phyloP scores from a whole-genome alignment of 495 filamentous ascomycete species.

The Lasiosphaeris hirsuta region DNA sequence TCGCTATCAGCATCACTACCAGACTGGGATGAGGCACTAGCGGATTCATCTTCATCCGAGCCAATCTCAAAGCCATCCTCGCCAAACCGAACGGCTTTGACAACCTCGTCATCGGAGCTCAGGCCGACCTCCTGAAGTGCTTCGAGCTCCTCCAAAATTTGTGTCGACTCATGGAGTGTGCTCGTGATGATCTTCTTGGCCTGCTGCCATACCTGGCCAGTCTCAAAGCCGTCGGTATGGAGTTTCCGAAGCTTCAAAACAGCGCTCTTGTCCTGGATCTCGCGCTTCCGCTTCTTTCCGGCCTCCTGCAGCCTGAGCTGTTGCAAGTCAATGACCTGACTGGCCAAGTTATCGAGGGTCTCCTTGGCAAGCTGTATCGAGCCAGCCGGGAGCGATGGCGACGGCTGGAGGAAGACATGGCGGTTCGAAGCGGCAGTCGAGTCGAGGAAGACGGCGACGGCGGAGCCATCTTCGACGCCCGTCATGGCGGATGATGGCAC shows the following conservation, averaged over 20 bases:
- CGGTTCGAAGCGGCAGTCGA: constrained; percentile 44
- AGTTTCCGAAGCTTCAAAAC: constrained; percentile 70
- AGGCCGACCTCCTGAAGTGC: constrained; percentile 33
- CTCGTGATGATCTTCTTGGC: constrained; percentile 70
- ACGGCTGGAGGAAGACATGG: constrained; percentile 69
- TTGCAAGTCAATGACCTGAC: constrained; percentile 63
- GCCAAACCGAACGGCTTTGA: constrained; percentile 37
- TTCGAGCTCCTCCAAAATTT: constrained; percentile 49
- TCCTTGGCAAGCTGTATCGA: constrained; percentile 69
- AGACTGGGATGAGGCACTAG: constrained; percentile 16
- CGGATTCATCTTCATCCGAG: constrained; percentile 34
- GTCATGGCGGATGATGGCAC: constrained; percentile 10
- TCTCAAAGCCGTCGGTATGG: constrained; percentile 82
- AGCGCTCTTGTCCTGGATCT: constrained; percentile 33
- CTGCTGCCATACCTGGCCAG: constrained; percentile 92
- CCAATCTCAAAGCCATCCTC: constrained; percentile 48
- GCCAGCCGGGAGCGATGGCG: constrained; percentile 56
- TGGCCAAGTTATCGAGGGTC: constrained; percentile 72
- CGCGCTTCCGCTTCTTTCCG: constrained; percentile 65
- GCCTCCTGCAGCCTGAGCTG: constrained; percentile 51
- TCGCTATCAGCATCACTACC: constrained; percentile 35
- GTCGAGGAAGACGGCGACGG: constrained; percentile 47
- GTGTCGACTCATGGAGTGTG: constrained; percentile 38
- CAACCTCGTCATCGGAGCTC: constrained; percentile 16
- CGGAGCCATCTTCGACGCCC: constrained; percentile 29